Percentiles rank a stretch among this genome's conserved stretches.
These are phyloP conservation scores for Sechiopsis laciniata DNA, from an alignment of 306 rosid genomes.

Conservation along the genomic window DNA sequence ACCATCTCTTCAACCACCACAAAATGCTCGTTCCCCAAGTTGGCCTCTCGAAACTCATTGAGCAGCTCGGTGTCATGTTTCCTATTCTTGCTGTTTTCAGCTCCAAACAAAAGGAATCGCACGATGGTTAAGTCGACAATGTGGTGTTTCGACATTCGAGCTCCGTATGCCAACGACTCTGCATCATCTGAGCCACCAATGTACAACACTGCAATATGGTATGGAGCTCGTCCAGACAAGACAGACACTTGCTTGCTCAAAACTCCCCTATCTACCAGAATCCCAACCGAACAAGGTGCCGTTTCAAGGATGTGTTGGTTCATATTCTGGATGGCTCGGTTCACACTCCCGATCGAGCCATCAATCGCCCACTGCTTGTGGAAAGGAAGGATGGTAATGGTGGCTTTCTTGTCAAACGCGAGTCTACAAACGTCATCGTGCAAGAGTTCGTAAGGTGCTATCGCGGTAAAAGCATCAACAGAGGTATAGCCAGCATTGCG, in stretches of 20 bases:
- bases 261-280: slow-evolving; percentile 50
- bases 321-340: slow-evolving; percentile 30
- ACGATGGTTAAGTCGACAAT: slow-evolving; percentile 41
- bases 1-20: slow-evolving; percentile 56
- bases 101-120: slow-evolving; percentile 55
- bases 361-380: slow-evolving; percentile 64
- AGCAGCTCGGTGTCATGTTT: slow-evolving; percentile 47
- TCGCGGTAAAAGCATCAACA: slow-evolving; percentile 46
- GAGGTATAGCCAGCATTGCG: slow-evolving; percentile 33
- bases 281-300: slow-evolving; percentile 66
- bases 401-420: slow-evolving; percentile 32
- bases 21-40: slow-evolving; percentile 40
- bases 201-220: slow-evolving; percentile 51
- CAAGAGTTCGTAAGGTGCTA: slow-evolving; percentile 35
- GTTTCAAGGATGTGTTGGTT: slow-evolving; percentile 40
- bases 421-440: slow-evolving; percentile 40
- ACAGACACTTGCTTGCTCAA: slow-evolving; percentile 29
- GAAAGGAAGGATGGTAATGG: slow-evolving; percentile 51
- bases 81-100: slow-evolving; percentile 42
- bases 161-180: slow-evolving; percentile 54
- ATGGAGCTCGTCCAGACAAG: slow-evolving; percentile 16
- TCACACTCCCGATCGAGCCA: slow-evolving; percentile 32
- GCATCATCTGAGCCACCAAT: slow-evolving; percentile 65
- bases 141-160: slow-evolving; percentile 51
- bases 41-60: slow-evolving; percentile 39